Evolutionary conservation across 257 asterid species (phyloP).

Genomic region (Salvia miltiorrhiza): DNA sequence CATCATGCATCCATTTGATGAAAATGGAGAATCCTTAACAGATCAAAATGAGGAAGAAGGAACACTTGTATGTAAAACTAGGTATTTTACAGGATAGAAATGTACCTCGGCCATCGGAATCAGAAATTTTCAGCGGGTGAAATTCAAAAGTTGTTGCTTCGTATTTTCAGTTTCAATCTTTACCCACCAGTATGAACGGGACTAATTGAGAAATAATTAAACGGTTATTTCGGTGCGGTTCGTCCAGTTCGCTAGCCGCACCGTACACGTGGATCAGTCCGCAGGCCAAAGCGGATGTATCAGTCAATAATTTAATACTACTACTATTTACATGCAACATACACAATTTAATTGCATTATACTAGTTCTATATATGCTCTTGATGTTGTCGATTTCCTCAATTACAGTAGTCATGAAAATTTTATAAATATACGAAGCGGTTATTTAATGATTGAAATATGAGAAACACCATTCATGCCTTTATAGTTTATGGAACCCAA

Average conservation of each 20-base stretch:
- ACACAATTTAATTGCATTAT: neutral
- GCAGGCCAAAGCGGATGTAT: neutral
- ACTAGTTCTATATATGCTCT: too few relatives aligned
- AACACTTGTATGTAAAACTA: neutral
- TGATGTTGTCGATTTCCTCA: too few relatives aligned
- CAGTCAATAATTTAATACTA: too few relatives aligned
- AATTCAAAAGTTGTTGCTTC: neutral
- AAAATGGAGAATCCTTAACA: neutral
- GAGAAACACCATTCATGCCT: too few relatives aligned
- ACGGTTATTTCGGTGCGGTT: neutral
- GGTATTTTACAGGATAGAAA: neutral
- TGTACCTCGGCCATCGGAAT: neutral
- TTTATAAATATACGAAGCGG: too few relatives aligned
- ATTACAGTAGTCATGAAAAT: too few relatives aligned
- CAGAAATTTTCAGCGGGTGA: neutral
- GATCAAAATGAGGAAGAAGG: neutral
- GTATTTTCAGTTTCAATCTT: too few relatives aligned
- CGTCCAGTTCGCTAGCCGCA: neutral
- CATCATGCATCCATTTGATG: neutral
- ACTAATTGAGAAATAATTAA: too few relatives aligned
- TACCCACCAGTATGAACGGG: too few relatives aligned
- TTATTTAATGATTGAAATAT: too few relatives aligned
- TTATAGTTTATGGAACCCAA: too few relatives aligned
- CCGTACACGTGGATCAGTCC: neutral
- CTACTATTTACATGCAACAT: too few relatives aligned